Evolutionary conservation across 192 early-diverging fungal species (phyloP), one percentile per base, ranked within the genome.

Genomic region (Podila horticola): DNA sequence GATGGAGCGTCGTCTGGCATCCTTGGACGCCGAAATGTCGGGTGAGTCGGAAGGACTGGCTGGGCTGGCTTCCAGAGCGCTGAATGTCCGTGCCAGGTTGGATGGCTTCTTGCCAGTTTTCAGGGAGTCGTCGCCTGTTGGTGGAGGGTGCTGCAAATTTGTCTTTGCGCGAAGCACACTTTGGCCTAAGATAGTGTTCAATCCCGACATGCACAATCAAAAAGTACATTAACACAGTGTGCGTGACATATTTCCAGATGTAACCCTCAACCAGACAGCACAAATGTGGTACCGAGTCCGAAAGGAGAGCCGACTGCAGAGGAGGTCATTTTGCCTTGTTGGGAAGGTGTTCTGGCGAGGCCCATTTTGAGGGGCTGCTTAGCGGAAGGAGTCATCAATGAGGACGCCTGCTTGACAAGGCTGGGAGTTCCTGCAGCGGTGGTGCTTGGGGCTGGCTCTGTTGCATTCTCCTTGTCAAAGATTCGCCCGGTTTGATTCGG

Each of bases 381-480:
- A 31, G 67, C 38, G 41, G 57, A 33, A 33, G 67, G 34, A 13
- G 61, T 50, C 69, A 57, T 50, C 38, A 33, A 28, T 5, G 66
- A 63, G 31, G 66, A 68, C 7, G 30, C 19, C 19, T 69, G 66
- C 22, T 72, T 72, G 58, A 64, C 36, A 11, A 73, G 63, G 20
- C 58, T 52, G 15, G 71, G 64, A 4, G 62, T 12, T 11, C 58
- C 58, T 33, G 50, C n/a, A 48, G 33, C 31, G 8, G 50, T 28
- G 30, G 36, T 26, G 30, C 30, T 50, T n/a, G 63, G 36, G 24
- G 67, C 62, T 30, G 66, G 55, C 52, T 49, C 64, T n/a, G 67
- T 65, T 60, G 67, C 71, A 52, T 81, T 81, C 62, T 81, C 77
- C 58, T 81, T 81, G 71, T 81, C 77, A 19, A 67, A 20, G 15